These are phyloP conservation scores for Colletotrichum ledebouriae DNA, from an alignment of 2,329 filamentous ascomycete species.

Conservation along the genomic window DNA sequence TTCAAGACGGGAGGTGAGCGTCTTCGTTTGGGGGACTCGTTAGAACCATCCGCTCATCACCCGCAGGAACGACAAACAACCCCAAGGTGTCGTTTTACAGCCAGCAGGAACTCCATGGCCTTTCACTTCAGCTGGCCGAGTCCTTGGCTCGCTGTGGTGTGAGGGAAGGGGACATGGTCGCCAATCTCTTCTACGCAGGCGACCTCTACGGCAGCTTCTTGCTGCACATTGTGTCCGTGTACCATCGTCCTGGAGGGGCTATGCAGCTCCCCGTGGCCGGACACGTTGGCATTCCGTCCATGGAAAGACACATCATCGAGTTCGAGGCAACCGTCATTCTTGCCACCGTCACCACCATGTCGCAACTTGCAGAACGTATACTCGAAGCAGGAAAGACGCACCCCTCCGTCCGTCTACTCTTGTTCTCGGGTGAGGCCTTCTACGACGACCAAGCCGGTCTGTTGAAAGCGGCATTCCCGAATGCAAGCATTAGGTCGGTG, in stretches of 20 bases:
- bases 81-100: constrained; percentile 36
- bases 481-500: constrained; percentile 21
- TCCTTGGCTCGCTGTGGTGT: constrained; percentile 27
- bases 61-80: constrained; percentile 31
- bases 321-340: constrained; percentile 34
- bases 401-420: constrained; percentile 27
- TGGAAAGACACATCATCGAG: constrained; percentile 34
- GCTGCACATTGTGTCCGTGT: constrained; percentile 36
- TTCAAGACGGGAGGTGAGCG: constrained; percentile 35
- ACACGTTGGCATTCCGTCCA: constrained; percentile 29
- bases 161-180: constrained; percentile 25
- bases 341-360: constrained; percentile 33
- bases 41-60: not conserved
- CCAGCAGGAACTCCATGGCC: constrained; percentile 27
- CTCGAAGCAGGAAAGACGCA: constrained; percentile 11
- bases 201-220: constrained; percentile 39
- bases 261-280: constrained; percentile 33
- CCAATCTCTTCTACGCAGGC: constrained; percentile 37
- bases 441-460: constrained; percentile 34
- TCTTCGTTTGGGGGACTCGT: too few relatives aligned
- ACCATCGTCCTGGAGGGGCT: constrained; percentile 27
- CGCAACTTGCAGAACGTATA: constrained; percentile 26
- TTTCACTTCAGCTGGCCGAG: constrained; percentile 33
- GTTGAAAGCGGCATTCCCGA: constrained; percentile 29
- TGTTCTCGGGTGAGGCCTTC: constrained; percentile 37